Evolutionary conservation across 2,329 filamentous ascomycete genomes (phyloP), one percentile per base, ranked within the genome.

Genomic region (Rosellinia necatrix): DNA sequence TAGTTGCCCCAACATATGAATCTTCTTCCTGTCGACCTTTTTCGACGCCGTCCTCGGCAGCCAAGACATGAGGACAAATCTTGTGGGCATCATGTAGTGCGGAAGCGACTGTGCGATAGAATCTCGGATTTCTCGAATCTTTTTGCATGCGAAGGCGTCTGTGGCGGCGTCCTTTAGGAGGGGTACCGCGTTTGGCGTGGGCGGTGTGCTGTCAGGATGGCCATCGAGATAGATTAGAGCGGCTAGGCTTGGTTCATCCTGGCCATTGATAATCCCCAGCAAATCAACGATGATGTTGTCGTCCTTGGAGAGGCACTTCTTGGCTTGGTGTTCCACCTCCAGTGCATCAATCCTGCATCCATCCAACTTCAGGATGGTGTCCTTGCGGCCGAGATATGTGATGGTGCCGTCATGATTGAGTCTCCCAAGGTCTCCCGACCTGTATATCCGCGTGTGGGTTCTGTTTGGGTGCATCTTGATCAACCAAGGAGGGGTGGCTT

Each of bases 11-110:
- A 62, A 8, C 54, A 60, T 58, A 22, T 60, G 57, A 4, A 60
- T 62, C 44, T 58, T 60, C 49, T 62, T 62, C 7, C 58, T 46
- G 17, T 60, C 60, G 4, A 62, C 52, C 47, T 62, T 60, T 21
- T 62, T 60, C 6, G 52, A 60, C 10, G 54, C 55, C 5, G 60
- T 62, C 5, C 52, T 43, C 2, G 55, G 58, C 7, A 62, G n/a
- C 58, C 54, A 60, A 21, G 60, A 53, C 54, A 60, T 62, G 30
- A 62, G 55, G 8, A 62, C 54, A 21, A 60, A 62, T 25, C 6
- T 58, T 12, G 54, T 62, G 3, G 60, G 60, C 35, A 62, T 58
- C 60, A 62, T 62, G 34, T 60, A 60, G 10, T 58, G 50, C 3
- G 58, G 58, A 25, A 62, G 60, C 22, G 54, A 55, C 49, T 50